These are phyloP conservation scores for Cystobasidium onofrii DNA, from an alignment of 768 basidiomycete species.

Conservation along the genomic window DNA sequence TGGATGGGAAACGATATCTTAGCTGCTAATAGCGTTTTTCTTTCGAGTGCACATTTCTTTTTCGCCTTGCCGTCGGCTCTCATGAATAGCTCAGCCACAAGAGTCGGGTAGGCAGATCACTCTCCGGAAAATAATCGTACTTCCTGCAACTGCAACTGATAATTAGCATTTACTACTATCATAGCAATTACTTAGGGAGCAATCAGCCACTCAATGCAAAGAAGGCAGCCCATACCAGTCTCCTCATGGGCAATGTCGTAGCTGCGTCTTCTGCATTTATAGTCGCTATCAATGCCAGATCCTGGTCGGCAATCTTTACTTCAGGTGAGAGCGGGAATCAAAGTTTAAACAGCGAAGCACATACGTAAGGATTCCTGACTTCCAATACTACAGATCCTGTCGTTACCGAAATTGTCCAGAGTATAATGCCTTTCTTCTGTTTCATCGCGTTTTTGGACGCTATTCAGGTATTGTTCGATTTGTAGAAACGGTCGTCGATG, in stretches of 20 bases:
- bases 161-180: no score
- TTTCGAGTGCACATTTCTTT: slow-evolving; percentile 17
- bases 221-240: neutral
- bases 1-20: neutral
- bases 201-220: slow-evolving; percentile 14
- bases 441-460: neutral
- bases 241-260: neutral
- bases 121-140: no score
- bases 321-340: no score
- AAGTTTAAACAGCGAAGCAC: no score
- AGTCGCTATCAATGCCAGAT: neutral
- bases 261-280: neutral
- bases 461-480: neutral
- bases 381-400: neutral
- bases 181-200: slow-evolving; percentile 9
- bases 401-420: neutral
- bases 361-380: no score
- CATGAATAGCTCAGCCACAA: slow-evolving; percentile 5
- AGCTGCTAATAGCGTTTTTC: slow-evolving; percentile 17
- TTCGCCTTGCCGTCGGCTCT: neutral
- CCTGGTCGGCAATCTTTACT: slow-evolving; percentile 9
- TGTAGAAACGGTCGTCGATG: no score
- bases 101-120: slow-evolving; percentile 29
- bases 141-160: no score
- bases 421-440: neutral